These are phyloP conservation scores for Dryadomyces quercus-mongolicae DNA, from an alignment of 2,329 filamentous ascomycete genomes.

Conservation along the genomic window DNA sequence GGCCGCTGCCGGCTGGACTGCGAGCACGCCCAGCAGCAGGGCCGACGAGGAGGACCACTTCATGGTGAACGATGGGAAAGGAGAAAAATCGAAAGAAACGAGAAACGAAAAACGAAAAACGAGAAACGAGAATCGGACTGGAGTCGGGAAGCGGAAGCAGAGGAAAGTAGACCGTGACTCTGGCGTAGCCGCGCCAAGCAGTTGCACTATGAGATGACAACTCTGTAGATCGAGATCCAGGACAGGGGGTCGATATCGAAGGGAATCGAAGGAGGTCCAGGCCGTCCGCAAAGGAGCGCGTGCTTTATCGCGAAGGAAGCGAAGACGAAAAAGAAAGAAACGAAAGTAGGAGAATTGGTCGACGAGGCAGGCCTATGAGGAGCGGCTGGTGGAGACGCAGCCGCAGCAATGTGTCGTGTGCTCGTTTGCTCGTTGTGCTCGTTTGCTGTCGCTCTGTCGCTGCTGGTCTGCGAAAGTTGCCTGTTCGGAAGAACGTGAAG, in stretches of 20 bases:
- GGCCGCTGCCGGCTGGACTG: slow-evolving; percentile 19
- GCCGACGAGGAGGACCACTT: neutral
- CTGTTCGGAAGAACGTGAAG: neutral
- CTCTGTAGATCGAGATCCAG: neutral
- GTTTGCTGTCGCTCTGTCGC: too few species aligned
- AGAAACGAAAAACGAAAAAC: too few species aligned
- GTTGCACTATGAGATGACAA: too few species aligned
- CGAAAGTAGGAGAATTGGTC: neutral
- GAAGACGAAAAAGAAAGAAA: too few species aligned
- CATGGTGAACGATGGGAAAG: neutral
- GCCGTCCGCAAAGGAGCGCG: neutral
- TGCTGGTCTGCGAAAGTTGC: neutral
- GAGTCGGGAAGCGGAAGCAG: too few species aligned
- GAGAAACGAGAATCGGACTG: neutral
- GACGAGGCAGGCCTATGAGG: neutral
- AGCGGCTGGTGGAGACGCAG: neutral
- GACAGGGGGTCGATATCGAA: neutral
- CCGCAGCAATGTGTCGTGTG: neutral
- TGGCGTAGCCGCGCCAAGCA: neutral
- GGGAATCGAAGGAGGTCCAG: neutral
- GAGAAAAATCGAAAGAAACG: neutral
- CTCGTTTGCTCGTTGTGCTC: neutral
- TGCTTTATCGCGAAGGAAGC: too few species aligned
- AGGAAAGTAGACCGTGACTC: too few species aligned
- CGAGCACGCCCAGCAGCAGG: slow-evolving; percentile 4